Base-by-base conservation (phyloP, 345 rosid genomes). In the Rhodamnia rubescens region DNA sequence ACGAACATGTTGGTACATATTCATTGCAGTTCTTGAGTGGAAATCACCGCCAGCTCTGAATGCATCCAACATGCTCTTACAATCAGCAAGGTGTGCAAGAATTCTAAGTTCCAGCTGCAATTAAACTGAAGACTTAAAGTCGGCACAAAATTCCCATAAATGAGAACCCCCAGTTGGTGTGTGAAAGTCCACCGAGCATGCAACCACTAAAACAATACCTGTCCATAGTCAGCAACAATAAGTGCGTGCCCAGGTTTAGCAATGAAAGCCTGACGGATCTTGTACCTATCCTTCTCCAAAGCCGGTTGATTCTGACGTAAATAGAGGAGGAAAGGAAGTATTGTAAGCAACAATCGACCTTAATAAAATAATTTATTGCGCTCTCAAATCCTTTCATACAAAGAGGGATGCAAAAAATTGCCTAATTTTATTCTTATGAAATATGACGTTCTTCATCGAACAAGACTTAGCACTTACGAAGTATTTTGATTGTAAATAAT, bases 31-130 rank as follows among this genome's bases (percentile, higher is more conserved):
- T 90, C 99, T 95, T 54, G 99, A 97, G 89, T 96, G 99, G 86
- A 96, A 96, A 89, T 97, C 99, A 83, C 99, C 99, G 47, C 99
- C 98, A 83, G 98, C 99, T 91, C 92, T 86, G 88, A 97, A 97
- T 85, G 99, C 99, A 85, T 96, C 93, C 95, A 96, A 88, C 99
- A 97, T 97, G 90, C 99, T 97, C 90, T 92, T 89, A 85, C 99
- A 97, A 86, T 93, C 84, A 84, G 99, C 92, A 85, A 97, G 95
- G 92, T 97, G 99, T 81, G 99, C 99, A 78, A 97, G 94, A 91
- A 97, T 94, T 90, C 99, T 92, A 84, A 97, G 99, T 91, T 97
- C 99, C 91, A 96, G 92, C 99, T 97, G 94, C 87, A 82, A 82
- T 82, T 27, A 82, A 82, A 53, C 47, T 53, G 47, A 20, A 82